A percentile compares a stretch with the other conserved stretches of the same genome.
Conservation (phyloP, 192 early-diverging fungal species). For the Coemansia sp. region DNA sequence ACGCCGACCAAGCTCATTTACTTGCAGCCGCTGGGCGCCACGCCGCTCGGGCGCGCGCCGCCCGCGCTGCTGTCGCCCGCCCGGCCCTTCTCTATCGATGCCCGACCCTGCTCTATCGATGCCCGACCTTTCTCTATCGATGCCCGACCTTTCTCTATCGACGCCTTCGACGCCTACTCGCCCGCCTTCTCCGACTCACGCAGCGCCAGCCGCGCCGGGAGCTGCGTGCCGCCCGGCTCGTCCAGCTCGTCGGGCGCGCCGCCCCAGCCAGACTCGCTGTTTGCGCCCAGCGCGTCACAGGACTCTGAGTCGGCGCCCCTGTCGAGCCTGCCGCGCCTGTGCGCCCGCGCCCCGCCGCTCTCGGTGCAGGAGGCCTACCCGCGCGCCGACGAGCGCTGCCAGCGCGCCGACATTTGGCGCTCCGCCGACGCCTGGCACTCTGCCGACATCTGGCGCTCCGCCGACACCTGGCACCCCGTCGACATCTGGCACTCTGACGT, state of each 20-base stretch:
- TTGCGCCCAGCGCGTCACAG: conserved; percentile 25
- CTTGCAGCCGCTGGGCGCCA: conserved; percentile 34
- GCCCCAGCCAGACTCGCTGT: conserved; percentile 22
- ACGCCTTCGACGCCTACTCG: conserved; percentile 45
- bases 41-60: not conserved
- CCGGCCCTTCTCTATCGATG: not conserved
- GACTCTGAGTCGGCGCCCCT: conserved; percentile 33
- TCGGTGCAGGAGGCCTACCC: conserved; percentile 9
- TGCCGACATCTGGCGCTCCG: conserved; percentile 35
- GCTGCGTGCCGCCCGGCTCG: conserved; percentile 7
- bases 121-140: too few relatives aligned
- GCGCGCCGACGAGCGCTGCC: conserved; percentile 12
- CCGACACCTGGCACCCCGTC: conserved; percentile 10
- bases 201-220: not conserved
- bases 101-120: too few relatives aligned
- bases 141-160: too few relatives aligned
- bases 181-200: conserved; percentile 34
- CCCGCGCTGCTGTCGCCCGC: not conserved
- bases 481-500: conserved; percentile 50
- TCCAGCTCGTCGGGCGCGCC: conserved; percentile 28
- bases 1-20: conserved; percentile 39
- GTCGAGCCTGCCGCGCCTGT: conserved; percentile 30
- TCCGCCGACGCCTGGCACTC: conserved; percentile 6
- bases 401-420: too few relatives aligned
- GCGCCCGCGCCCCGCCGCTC: not conserved